phyloP scores from a whole-genome alignment of 2,329 filamentous ascomycete species.

The Corinectria fuckeliana region DNA sequence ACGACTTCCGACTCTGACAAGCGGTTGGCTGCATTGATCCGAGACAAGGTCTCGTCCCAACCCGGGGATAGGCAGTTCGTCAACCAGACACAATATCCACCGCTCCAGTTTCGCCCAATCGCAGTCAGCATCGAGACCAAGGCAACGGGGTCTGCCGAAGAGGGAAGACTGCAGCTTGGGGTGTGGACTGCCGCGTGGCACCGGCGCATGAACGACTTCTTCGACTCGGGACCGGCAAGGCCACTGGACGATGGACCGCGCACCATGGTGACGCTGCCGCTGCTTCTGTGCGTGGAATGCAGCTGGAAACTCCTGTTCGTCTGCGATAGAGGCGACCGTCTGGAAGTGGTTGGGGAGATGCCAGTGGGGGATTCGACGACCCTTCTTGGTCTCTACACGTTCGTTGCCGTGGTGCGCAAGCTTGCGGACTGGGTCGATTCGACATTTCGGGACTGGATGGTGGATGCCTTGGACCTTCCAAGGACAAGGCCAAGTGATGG shows the following conservation, averaged over 20 bases:
- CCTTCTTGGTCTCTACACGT: background rate
- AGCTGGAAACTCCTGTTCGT: conserved; percentile 16
- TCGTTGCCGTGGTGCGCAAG: conserved; percentile 2
- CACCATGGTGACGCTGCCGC: conserved; percentile 7
- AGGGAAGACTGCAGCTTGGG: background rate
- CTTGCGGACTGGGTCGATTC: conserved; percentile 15
- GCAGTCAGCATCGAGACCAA: background rate
- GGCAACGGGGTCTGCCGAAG: background rate
- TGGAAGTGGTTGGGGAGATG: conserved; percentile 6
- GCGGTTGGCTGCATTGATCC: background rate
- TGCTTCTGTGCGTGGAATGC: conserved; percentile 1
- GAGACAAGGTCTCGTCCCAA: background rate
- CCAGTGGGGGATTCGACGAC: conserved; percentile 5
- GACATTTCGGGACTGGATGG: conserved; percentile 2
- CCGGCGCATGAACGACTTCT: background rate
- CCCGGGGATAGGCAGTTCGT: background rate
- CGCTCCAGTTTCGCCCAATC: background rate
- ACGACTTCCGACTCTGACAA: background rate
- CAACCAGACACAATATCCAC: background rate
- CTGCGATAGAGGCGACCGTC: background rate
- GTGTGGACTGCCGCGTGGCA: conserved; percentile 1
- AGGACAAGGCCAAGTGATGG: background rate
- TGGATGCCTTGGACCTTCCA: background rate
- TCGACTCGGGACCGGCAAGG: background rate
- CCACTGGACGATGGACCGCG: background rate